Conservation (phyloP, 164 flowering plant genomes). For the Nymphaea colorata region DNA sequence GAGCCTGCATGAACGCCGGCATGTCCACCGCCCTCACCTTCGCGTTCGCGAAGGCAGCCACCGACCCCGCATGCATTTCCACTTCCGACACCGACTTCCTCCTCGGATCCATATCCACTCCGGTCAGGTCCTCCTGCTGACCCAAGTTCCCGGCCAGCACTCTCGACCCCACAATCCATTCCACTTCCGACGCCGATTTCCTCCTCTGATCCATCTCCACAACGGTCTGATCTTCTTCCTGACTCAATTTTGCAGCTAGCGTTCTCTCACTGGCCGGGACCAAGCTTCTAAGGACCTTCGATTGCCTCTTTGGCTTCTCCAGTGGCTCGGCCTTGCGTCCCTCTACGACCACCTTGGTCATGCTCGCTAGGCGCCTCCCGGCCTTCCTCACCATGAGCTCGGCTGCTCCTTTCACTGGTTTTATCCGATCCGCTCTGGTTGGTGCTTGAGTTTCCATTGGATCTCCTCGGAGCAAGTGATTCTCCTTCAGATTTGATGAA, state of each 20-base stretch:
- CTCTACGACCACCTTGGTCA: neutral
- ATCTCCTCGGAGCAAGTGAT: too few relatives aligned
- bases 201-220: slow-evolving; percentile 20
- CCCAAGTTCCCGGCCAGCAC: slow-evolving; percentile 46
- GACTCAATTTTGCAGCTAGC: slow-evolving; percentile 48
- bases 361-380: neutral
- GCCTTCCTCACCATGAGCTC: neutral
- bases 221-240: slow-evolving; percentile 7
- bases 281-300: neutral
- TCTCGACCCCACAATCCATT: slow-evolving; percentile 33
- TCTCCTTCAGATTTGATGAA: too few relatives aligned
- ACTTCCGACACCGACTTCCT: slow-evolving; percentile 53
- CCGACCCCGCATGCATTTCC: slow-evolving; percentile 36
- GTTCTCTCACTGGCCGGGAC: slow-evolving; percentile 24
- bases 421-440: neutral
- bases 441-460: neutral
- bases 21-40: slow-evolving; percentile 53
- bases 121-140: slow-evolving; percentile 15
- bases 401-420: neutral
- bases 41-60: slow-evolving; percentile 46
- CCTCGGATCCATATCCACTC: slow-evolving; percentile 13
- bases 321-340: neutral
- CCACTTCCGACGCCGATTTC: slow-evolving; percentile 50
- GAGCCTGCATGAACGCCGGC: slow-evolving; percentile 84
- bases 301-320: neutral